Evolutionary conservation across 192 early-diverging fungal genomes (phyloP).

Genomic region (Paraglomus occultum): DNA sequence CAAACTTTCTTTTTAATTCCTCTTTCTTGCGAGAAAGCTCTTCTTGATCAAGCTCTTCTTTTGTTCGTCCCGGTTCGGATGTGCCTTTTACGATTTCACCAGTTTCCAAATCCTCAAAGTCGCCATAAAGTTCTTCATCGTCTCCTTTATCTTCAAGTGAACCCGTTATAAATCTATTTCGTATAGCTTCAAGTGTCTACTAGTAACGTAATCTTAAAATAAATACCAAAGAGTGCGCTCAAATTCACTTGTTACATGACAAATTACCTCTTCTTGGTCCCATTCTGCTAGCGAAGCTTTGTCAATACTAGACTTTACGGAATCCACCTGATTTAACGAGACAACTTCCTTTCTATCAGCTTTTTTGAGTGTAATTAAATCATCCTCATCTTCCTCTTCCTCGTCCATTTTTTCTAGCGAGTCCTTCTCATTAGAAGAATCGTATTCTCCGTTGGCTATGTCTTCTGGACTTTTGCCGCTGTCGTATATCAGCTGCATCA

Average conservation of each 20-base stretch:
- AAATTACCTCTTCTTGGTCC: slow-evolving; percentile 60
- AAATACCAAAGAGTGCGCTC: too few relatives aligned
- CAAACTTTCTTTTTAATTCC: slow-evolving; percentile 91
- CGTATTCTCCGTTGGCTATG: slow-evolving; percentile 40
- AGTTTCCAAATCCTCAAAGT: slow-evolving; percentile 77
- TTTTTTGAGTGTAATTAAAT: slow-evolving; percentile 61
- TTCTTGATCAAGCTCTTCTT: slow-evolving; percentile 57
- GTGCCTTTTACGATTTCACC: slow-evolving; percentile 51
- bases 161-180: slow-evolving; percentile 79
- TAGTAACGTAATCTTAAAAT: slow-evolving; percentile 7
- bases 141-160: slow-evolving; percentile 43
- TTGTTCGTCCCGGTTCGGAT: slow-evolving; percentile 44
- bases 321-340: slow-evolving; percentile 57
- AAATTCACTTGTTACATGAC: too few relatives aligned
- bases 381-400: slow-evolving; percentile 51
- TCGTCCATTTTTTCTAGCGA: slow-evolving; percentile 40
- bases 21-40: slow-evolving; percentile 81
- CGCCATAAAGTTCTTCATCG: slow-evolving; percentile 67
- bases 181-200: slow-evolving; percentile 61
- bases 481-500: slow-evolving; percentile 91
- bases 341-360: slow-evolving; percentile 34
- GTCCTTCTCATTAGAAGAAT: slow-evolving; percentile 35
- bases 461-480: slow-evolving; percentile 50
- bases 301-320: slow-evolving; percentile 60
- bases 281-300: slow-evolving; percentile 63